These are phyloP conservation scores for Dactylorhiza incarnata DNA, from an alignment of 106 monocot genomes.

Conservation along the genomic window DNA sequence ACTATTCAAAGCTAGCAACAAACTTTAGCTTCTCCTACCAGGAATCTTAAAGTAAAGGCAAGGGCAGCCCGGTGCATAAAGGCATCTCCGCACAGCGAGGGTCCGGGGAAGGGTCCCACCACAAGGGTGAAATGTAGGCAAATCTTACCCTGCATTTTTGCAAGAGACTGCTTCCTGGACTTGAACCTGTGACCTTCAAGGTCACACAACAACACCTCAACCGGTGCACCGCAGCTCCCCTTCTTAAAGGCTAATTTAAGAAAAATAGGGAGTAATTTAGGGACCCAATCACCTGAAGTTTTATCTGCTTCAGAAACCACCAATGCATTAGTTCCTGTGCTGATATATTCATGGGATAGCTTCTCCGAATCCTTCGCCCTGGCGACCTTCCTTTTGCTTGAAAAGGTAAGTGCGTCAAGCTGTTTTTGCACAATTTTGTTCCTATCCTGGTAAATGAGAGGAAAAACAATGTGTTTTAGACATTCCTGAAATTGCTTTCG, in stretches of 20 bases:
- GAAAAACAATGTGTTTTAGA: background rate
- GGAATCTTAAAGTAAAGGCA: background rate
- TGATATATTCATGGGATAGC: constrained; percentile 11
- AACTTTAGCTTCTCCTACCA: background rate
- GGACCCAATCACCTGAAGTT: constrained; percentile 13
- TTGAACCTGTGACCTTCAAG: too few relatives aligned
- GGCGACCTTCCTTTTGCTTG: constrained; percentile 45
- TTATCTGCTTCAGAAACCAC: constrained; percentile 14
- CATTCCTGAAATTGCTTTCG: background rate
- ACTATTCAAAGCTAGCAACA: background rate
- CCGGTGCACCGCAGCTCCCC: too few relatives aligned
- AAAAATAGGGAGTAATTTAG: background rate
- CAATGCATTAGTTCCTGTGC: constrained; percentile 2
- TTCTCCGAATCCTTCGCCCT: constrained; percentile 31
- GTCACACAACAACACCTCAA: too few relatives aligned
- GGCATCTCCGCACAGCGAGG: too few relatives aligned
- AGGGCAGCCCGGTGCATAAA: too few relatives aligned
- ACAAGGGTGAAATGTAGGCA: too few relatives aligned
- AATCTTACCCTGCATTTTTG: too few relatives aligned
- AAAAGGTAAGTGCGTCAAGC: constrained; percentile 56
- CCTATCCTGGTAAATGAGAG: constrained; percentile 33
- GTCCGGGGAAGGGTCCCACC: too few relatives aligned
- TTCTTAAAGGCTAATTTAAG: background rate
- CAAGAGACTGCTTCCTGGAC: too few relatives aligned
- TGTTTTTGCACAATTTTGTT: constrained; percentile 53